Evolutionary conservation across 148 eudicot species (phyloP).

Genomic region (Rhododendron griersonianum): DNA sequence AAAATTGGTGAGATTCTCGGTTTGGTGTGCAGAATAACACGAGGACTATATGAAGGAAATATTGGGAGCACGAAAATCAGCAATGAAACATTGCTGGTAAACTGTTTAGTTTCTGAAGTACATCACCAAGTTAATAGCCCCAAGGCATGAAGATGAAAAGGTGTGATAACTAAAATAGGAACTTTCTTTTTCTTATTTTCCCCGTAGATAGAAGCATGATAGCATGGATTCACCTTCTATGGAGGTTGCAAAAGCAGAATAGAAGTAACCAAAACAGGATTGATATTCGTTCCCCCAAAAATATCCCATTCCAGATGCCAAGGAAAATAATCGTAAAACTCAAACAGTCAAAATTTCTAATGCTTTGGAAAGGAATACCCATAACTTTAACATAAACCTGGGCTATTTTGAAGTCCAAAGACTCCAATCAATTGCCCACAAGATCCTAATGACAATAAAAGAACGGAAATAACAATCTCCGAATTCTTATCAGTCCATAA

Average conservation of each 20-base stretch:
- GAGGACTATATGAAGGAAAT: neutral
- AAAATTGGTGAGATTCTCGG: neutral
- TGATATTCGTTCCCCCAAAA: neutral
- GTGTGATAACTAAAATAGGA: neutral
- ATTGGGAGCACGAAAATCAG: neutral
- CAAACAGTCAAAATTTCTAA: neutral
- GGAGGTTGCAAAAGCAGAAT: neutral
- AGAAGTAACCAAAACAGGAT: neutral
- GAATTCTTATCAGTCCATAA: neutral
- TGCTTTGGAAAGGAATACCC: neutral
- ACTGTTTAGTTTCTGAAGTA: neutral
- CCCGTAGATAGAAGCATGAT: neutral
- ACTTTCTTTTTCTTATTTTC: neutral
- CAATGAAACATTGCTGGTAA: neutral
- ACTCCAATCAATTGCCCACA: neutral
- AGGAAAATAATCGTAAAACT: neutral
- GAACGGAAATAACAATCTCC: neutral
- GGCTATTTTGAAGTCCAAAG: neutral
- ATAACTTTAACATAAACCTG: neutral
- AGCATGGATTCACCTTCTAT: neutral
- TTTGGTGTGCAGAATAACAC: neutral
- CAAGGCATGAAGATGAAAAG: neutral
- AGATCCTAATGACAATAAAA: neutral
- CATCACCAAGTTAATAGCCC: neutral
- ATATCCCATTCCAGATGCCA: neutral